Evolutionary conservation across 139 green algal species (phyloP).

Genomic region (Chlamydomonas sphaeroides): DNA sequence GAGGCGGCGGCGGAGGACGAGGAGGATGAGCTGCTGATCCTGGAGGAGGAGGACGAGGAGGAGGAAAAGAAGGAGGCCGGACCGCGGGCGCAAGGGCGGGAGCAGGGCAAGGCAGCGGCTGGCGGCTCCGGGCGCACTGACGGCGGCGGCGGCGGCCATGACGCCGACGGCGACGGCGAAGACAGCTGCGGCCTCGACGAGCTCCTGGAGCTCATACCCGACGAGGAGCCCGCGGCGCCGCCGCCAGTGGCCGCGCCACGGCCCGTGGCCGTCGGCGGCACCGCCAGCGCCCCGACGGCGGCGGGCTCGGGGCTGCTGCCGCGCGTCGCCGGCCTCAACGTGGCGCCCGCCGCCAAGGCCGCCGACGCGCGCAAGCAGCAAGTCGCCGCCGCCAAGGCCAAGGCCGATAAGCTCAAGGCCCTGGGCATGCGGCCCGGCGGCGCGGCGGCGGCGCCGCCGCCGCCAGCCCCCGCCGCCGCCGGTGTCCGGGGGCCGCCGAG

Average conservation of each 20-base stretch:
- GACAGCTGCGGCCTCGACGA: slow-evolving; percentile 17
- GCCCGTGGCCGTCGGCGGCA: not conserved
- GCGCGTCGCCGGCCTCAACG: slow-evolving; percentile 10
- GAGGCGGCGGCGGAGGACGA: not conserved
- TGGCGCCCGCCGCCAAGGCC: no score
- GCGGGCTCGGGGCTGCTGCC: slow-evolving; percentile 18
- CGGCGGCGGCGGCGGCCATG: not conserved
- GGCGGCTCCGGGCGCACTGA: no score
- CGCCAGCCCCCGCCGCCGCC: not conserved
- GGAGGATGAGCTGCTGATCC: not conserved
- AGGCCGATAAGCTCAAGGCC: not conserved
- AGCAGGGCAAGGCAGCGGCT: no score
- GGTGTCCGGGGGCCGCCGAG: no score
- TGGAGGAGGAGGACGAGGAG: not conserved
- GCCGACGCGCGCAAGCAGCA: slow-evolving; percentile 32
- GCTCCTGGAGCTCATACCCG: slow-evolving; percentile 24
- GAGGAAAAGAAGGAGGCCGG: no score
- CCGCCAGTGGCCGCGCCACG: no score
- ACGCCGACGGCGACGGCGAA: not conserved
- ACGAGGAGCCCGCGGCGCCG: not conserved
- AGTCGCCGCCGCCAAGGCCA: slow-evolving; percentile 9
- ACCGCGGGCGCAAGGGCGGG: no score
- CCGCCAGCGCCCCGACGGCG: not conserved
- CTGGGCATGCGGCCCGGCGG: not conserved
- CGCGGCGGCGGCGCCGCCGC: not conserved